phyloP scores from a whole-genome alignment of 106 monocot species.

The Vanilla planifolia region DNA sequence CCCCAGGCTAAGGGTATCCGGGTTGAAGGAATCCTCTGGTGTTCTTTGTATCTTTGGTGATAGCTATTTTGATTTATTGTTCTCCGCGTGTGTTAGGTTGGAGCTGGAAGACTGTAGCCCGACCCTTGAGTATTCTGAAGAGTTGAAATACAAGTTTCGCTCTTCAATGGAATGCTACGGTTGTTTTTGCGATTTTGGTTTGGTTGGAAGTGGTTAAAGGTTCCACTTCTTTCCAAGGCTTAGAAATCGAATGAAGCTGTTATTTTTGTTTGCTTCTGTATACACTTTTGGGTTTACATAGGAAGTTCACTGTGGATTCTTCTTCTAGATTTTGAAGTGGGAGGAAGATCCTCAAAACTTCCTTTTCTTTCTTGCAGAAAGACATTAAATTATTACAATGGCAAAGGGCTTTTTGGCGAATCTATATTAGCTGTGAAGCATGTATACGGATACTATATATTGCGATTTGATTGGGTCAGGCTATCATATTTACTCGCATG shows the following conservation, averaged over 20 bases:
- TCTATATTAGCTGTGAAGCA: no score
- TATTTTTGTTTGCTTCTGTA: not conserved
- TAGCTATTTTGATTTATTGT: not conserved
- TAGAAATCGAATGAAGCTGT: not conserved
- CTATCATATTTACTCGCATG: not conserved
- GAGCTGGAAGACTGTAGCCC: not conserved
- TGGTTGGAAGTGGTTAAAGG: conserved; percentile 7
- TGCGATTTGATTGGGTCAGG: no score
- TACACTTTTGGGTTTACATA: not conserved
- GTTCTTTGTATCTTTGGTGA: not conserved
- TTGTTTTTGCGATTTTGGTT: conserved; percentile 13
- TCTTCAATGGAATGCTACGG: not conserved
- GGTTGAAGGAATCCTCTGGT: no score
- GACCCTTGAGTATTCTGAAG: not conserved
- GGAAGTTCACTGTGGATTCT: not conserved
- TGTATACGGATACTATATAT: no score
- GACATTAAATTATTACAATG: not conserved
- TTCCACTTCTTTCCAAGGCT: not conserved
- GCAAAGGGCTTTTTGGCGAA: not conserved
- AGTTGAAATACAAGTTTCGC: not conserved
- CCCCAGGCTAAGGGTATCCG: no score
- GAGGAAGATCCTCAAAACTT: not conserved
- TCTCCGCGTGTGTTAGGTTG: not conserved
- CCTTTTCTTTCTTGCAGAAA: not conserved
- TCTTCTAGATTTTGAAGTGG: not conserved